A percentile compares a stretch with the other conserved stretches of the same genome.
Conservation (phyloP, 768 basidiomycete genomes). For the Hemileccinum rubropunctum region DNA sequence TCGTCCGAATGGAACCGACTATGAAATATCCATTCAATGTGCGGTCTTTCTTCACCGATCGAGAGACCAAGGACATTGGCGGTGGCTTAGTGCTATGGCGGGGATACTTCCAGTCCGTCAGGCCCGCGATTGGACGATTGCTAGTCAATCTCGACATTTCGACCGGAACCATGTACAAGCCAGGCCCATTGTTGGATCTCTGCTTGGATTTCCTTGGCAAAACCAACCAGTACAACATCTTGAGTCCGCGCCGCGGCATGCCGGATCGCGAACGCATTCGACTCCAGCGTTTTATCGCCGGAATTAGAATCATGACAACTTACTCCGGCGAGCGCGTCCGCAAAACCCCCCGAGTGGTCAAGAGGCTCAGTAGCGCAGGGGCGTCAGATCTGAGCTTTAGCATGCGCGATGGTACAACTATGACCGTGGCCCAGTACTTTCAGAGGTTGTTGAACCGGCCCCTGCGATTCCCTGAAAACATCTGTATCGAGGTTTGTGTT, state of each 20-base stretch:
- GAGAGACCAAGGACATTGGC: slow-evolving; percentile 53
- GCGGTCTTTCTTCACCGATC: slow-evolving; percentile 68
- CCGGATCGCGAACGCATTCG: slow-evolving; percentile 51
- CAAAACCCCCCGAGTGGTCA: slow-evolving; percentile 57
- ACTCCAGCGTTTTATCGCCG: slow-evolving; percentile 55
- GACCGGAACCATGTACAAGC: slow-evolving; percentile 72
- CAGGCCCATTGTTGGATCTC: slow-evolving; percentile 56
- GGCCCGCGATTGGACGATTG: slow-evolving; percentile 62
- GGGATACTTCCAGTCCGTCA: slow-evolving; percentile 77
- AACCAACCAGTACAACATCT: slow-evolving; percentile 26
- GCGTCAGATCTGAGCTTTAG: slow-evolving; percentile 55
- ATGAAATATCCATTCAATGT: slow-evolving; percentile 67
- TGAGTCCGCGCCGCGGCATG: slow-evolving; percentile 41
- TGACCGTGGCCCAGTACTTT: slow-evolving; percentile 67
- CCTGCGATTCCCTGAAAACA: slow-evolving; percentile 57
- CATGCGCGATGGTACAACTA: slow-evolving; percentile 51
- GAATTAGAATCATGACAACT: slow-evolving; percentile 47
- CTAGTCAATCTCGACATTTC: slow-evolving; percentile 77
- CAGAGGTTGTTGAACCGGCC: slow-evolving; percentile 46
- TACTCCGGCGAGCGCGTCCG: slow-evolving; percentile 36
- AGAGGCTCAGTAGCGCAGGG: slow-evolving; percentile 52
- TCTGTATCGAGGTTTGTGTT: slow-evolving; percentile 63
- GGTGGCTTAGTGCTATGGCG: slow-evolving; percentile 70
- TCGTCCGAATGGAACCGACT: slow-evolving; percentile 72
- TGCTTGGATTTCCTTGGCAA: slow-evolving; percentile 54